phyloP scores from a whole-genome alignment of 306 rosid species.

The Prunus kanzakura region DNA sequence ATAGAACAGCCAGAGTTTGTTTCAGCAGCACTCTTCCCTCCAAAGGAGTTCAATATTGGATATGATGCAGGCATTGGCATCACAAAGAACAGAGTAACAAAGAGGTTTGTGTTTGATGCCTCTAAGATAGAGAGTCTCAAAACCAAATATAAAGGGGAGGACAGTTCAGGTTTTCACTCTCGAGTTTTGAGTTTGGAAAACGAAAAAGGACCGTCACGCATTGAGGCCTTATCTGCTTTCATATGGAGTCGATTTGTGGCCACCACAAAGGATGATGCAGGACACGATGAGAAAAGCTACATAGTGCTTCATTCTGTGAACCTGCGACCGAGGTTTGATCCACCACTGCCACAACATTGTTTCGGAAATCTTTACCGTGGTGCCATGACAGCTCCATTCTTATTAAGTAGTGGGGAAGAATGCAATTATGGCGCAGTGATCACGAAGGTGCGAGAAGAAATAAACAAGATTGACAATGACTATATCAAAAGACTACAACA shows the following conservation, averaged over 20 bases:
- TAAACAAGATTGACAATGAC: conserved; percentile 6
- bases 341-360: conserved; percentile 6
- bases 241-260: conserved; percentile 2
- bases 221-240: conserved; percentile 6
- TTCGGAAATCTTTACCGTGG: conserved; percentile 13
- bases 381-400: not conserved
- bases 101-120: conserved; percentile 16
- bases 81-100: conserved; percentile 4
- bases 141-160: too few relatives aligned
- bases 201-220: not conserved
- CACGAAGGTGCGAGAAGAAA: conserved; percentile 24
- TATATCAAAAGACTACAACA: not conserved
- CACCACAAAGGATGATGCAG: not conserved
- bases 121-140: not conserved
- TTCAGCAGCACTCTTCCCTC: conserved; percentile 42
- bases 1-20: conserved; percentile 21
- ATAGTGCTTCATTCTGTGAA: conserved; percentile 8
- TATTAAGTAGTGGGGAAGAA: not conserved
- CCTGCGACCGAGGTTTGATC: conserved; percentile 18
- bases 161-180: not conserved
- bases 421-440: conserved; percentile 3
- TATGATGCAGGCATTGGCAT: conserved; percentile 9
- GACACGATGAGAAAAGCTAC: not conserved
- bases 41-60: not conserved
- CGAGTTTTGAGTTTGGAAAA: too few relatives aligned